Conservation (phyloP, 1,139 yeast species). For the Pneumocystis wakefieldiae region DNA sequence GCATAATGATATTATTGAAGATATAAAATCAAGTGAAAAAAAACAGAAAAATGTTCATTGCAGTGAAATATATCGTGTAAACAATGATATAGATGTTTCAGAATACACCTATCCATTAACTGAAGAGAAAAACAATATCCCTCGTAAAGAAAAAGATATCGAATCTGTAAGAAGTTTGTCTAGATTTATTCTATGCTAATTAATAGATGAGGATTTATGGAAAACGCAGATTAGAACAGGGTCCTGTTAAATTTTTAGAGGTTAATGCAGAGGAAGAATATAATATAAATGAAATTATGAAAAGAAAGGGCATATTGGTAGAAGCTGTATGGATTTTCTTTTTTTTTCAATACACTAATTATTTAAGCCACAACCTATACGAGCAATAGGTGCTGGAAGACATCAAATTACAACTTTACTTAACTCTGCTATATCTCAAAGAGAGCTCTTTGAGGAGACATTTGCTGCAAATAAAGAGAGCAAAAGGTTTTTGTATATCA, state of each 20-base stretch:
- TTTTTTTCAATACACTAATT: background rate
- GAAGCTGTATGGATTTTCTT: background rate
- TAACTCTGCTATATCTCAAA: background rate
- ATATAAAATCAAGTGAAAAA: background rate
- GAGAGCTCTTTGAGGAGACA: background rate
- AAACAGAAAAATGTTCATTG: background rate
- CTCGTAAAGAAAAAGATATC: background rate
- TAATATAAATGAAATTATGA: background rate
- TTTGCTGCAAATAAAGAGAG: background rate
- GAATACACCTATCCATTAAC: background rate
- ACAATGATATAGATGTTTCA: background rate
- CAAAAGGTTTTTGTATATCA: background rate
- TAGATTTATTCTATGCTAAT: background rate
- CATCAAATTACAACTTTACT: conserved; percentile 1
- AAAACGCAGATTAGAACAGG: background rate
- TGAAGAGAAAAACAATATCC: background rate
- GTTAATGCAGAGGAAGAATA: background rate
- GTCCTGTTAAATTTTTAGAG: background rate
- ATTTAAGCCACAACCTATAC: conserved; percentile 2
- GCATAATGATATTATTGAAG: background rate
- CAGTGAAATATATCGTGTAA: background rate
- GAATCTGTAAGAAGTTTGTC: background rate
- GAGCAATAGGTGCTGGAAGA: conserved; percentile 1
- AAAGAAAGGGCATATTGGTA: background rate
- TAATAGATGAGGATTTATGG: background rate